phyloP scores from a whole-genome alignment of 345 rosid genomes.

The Orychophragmus violaceus region DNA sequence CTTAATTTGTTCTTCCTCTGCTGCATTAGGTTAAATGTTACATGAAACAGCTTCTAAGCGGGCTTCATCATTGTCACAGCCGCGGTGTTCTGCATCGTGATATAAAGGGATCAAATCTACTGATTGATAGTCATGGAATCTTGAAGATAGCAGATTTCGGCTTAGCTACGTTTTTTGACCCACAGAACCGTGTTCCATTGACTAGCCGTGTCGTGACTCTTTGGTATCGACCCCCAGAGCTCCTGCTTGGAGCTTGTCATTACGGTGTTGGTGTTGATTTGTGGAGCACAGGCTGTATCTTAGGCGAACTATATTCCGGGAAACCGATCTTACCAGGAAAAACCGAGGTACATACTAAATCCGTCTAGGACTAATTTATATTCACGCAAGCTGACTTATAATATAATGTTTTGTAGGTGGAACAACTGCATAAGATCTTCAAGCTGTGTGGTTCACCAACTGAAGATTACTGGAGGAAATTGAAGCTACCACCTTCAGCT shows the following conservation, averaged over 20 bases:
- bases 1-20: not conserved
- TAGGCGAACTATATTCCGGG: conserved; percentile 75
- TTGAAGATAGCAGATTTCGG: conserved; percentile 98
- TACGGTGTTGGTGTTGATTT: conserved; percentile 87
- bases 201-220: conserved; percentile 97
- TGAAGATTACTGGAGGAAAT: conserved; percentile 78
- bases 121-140: conserved; percentile 66
- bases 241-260: conserved; percentile 77
- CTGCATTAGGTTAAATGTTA: conserved; percentile 74
- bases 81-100: conserved; percentile 84
- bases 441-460: conserved; percentile 82
- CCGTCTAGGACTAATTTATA: not conserved
- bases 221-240: conserved; percentile 99
- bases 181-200: conserved; percentile 45
- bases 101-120: conserved; percentile 92
- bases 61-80: conserved; percentile 91
- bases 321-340: conserved; percentile 90
- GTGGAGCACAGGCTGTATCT: conserved; percentile 97
- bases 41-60: conserved; percentile 89
- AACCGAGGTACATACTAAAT: conserved; percentile 59
- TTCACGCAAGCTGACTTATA: not conserved
- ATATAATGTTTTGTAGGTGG: conserved; percentile 40
- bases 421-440: conserved; percentile 81
- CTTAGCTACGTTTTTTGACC: conserved; percentile 68
- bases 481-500: conserved; percentile 64